Conservation (phyloP, 768 basidiomycete species). For the Leucosporidium scottii region DNA sequence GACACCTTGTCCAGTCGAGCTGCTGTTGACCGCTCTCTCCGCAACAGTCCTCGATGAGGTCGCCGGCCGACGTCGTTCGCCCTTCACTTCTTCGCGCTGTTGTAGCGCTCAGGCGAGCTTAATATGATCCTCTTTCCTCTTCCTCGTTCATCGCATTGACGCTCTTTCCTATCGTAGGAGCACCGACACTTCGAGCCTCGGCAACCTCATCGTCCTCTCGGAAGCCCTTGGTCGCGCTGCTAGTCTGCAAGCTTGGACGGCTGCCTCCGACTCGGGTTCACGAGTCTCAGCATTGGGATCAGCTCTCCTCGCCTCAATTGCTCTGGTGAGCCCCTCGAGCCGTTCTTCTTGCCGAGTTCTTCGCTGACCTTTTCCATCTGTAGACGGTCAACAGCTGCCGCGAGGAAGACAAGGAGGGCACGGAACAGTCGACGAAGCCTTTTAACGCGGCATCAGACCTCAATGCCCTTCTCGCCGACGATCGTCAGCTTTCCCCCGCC, state of each 20-base stretch:
- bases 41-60: neutral
- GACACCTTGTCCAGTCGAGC: too few species aligned
- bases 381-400: conserved; percentile 1
- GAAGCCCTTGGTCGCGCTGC: conserved; percentile 18
- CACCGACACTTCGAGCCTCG: conserved; percentile 20
- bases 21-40: too few species aligned
- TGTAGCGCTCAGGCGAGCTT: conserved; percentile 35
- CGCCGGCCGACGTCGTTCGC: conserved; percentile 38
- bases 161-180: neutral
- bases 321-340: conserved; percentile 8
- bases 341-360: neutral
- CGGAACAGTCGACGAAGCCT: neutral
- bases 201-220: conserved; percentile 19
- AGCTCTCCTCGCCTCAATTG: conserved; percentile 12
- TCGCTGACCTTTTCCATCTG: neutral
- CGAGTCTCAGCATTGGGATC: neutral
- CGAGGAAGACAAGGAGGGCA: conserved; percentile 6
- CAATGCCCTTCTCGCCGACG: conserved; percentile 28
- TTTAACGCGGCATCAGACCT: conserved; percentile 23
- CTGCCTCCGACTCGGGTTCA: neutral
- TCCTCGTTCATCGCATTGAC: neutral
- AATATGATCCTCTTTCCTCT: too few species aligned
- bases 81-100: conserved; percentile 34
- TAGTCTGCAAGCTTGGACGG: conserved; percentile 15
- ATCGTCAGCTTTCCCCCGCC: conserved; percentile 53